Conservation (phyloP, 257 asterid genomes). For the Solanum clarkiae region DNA sequence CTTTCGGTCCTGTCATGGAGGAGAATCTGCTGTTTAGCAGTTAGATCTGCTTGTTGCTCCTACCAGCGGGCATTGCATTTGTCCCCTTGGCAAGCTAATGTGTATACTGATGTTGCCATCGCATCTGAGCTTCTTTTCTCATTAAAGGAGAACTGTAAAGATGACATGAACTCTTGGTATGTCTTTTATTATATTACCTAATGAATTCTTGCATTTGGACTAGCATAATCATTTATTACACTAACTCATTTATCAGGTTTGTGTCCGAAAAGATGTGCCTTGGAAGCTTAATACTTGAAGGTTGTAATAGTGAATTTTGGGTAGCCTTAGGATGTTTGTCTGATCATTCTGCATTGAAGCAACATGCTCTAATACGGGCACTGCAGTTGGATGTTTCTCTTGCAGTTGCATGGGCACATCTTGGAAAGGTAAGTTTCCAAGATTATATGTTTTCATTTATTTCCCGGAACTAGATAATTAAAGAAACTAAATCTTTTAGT, state of each 20-base stretch:
- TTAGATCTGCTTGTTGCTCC: conserved; percentile 55
- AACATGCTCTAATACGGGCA: conserved; percentile 88
- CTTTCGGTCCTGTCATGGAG: conserved; percentile 67
- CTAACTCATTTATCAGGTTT: conserved; percentile 42
- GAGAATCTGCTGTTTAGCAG: conserved; percentile 54
- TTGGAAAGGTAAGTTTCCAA: conserved; percentile 59
- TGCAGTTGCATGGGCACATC: conserved; percentile 96
- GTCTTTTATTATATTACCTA: not conserved
- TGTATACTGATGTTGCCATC: conserved; percentile 67
- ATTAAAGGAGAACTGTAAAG: conserved; percentile 38
- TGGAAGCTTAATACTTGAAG: conserved; percentile 76
- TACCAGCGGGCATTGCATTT: conserved; percentile 91
- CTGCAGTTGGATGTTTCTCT: conserved; percentile 78
- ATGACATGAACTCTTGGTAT: conserved; percentile 42
- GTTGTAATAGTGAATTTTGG: conserved; percentile 86
- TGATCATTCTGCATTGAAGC: conserved; percentile 43
- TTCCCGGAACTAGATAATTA: not conserved
- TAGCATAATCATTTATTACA: conserved; percentile 15
- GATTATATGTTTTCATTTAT: not conserved
- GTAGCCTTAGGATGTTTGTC: conserved; percentile 89
- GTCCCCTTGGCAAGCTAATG: conserved; percentile 88
- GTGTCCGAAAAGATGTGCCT: conserved; percentile 91
- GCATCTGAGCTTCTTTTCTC: conserved; percentile 55
- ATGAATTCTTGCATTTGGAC: conserved; percentile 3
- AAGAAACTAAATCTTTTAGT: not conserved